Percentiles rank a stretch among this genome's conserved stretches.
Conservation (phyloP, 129 eudicot genomes). For the Helichrysum umbraculigerum region DNA sequence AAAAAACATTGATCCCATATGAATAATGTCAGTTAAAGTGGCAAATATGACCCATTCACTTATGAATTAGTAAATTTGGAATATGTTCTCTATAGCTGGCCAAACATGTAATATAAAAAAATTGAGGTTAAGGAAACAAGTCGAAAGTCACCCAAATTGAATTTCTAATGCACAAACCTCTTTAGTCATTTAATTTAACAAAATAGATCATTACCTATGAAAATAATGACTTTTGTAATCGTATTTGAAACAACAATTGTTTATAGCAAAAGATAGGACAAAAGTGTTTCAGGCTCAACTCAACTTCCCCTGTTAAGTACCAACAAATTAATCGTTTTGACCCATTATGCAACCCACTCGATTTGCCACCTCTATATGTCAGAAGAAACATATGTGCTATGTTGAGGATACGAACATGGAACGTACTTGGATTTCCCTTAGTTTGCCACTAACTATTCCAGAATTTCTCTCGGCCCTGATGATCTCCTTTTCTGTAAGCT, state of each 20-base stretch:
- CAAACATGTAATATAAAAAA: neutral
- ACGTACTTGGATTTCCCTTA: slow-evolving; percentile 94
- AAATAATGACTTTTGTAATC: neutral
- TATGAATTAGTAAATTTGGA: neutral
- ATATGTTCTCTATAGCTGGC: neutral
- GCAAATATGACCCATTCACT: neutral
- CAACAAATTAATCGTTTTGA: neutral
- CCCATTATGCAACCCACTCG: neutral
- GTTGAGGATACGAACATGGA: neutral
- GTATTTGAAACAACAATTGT: neutral
- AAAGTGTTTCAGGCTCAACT: neutral
- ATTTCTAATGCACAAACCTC: too few relatives aligned
- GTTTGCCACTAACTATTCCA: slow-evolving; percentile 67
- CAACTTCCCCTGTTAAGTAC: neutral
- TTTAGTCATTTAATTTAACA: neutral
- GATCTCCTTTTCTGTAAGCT: slow-evolving; percentile 84
- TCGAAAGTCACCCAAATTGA: neutral
- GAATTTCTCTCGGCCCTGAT: slow-evolving; percentile 92
- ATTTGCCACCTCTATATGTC: neutral
- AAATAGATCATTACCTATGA: neutral
- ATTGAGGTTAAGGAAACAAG: neutral
- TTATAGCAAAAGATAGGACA: neutral
- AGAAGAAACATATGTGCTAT: neutral
- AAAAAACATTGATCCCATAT: slow-evolving; percentile 13
- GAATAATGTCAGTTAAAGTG: neutral